A percentile compares a stretch with the other conserved stretches of the same genome.
phyloP scores from a whole-genome alignment of 768 basidiomycete species.

The Suillus decipiens region DNA sequence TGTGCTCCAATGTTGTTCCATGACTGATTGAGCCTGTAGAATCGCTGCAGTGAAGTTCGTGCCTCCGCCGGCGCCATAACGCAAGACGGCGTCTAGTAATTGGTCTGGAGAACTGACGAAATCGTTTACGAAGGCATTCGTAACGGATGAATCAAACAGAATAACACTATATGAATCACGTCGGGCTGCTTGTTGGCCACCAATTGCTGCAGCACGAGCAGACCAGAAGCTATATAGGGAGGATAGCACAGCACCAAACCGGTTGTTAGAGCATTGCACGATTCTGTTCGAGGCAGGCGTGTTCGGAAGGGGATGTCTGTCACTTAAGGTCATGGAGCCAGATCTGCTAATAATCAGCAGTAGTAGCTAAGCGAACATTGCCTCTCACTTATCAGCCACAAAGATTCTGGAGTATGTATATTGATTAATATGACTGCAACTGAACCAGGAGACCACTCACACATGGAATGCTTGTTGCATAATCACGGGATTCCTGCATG shows the following conservation, averaged over 20 bases:
- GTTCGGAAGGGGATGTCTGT: constrained; percentile 45
- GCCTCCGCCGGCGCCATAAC: constrained; percentile 30
- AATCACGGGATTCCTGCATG: constrained; percentile 53
- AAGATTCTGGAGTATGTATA: constrained; percentile 42
- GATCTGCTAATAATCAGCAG: constrained; percentile 39
- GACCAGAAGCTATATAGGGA: constrained; percentile 58
- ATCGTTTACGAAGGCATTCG: constrained; percentile 43
- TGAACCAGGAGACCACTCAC: constrained; percentile 35
- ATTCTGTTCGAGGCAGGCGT: constrained; percentile 46
- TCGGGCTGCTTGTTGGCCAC: constrained; percentile 31
- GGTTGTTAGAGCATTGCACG: constrained; percentile 39
- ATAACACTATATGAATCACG: constrained; percentile 60
- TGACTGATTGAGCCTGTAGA: constrained; percentile 32
- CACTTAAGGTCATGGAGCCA: constrained; percentile 46
- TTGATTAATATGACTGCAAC: background rate
- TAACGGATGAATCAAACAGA: constrained; percentile 38
- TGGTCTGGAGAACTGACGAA: constrained; percentile 45
- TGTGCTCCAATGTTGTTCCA: constrained; percentile 51
- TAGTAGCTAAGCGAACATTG: background rate
- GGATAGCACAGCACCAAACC: constrained; percentile 61
- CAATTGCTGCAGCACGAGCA: constrained; percentile 45
- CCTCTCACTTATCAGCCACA: constrained; percentile 49
- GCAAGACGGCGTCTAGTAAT: constrained; percentile 42
- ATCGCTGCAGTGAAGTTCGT: constrained; percentile 51
- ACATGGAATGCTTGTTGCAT: constrained; percentile 61